Evolutionary conservation across 2,329 filamentous ascomycete species (phyloP), one percentile per base, ranked within the genome.

Genomic region (Colletotrichum melonis): DNA sequence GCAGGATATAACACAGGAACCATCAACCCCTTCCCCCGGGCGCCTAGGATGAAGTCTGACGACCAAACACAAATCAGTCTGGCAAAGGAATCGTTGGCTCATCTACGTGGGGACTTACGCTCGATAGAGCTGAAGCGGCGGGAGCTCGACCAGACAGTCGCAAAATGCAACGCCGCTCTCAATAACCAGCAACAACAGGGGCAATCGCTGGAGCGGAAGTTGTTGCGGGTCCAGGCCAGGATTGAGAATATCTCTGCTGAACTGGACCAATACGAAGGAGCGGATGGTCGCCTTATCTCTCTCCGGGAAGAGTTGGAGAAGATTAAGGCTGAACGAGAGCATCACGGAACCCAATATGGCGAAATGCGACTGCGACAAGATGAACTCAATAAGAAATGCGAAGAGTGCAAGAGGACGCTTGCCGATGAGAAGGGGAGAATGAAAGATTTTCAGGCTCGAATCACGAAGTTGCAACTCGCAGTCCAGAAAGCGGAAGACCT

Each of bases 31-130:
- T 90, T 85, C 76, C 81, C 79, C 0, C 86, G 88, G 52, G 84
- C 83, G 11, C 86, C 93, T 28, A 91, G 95, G n/a, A 97, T 98
- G 91, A 93, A 92, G 78, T 92, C 93, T 1, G 94, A 97, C 79
- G 86, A 90, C 30, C 92, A 90, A 69, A 89, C 89, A 22, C 93
- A 94, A 78, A 88, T 95, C 54, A 79, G 81, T 7, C 82, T 88
- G 16, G 86, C 88, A 57, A 83, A 84, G 70, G 86, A 90, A 30
- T 83, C 84, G 4, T 75, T 90, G 3, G 82, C 86, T 30, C 87
- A 90, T 49, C 85, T 93, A 3, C 86, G 88, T 65, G 79, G 82
- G 6, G 90, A 93, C 71, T 80, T 91, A 59, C 81, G 83, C 3
- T 85, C 87, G 1, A 81, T 92, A 5, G 86, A 89, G 67, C 81